These are phyloP conservation scores for Posidonia australis DNA, from an alignment of 106 monocot genomes.

Conservation along the genomic window DNA sequence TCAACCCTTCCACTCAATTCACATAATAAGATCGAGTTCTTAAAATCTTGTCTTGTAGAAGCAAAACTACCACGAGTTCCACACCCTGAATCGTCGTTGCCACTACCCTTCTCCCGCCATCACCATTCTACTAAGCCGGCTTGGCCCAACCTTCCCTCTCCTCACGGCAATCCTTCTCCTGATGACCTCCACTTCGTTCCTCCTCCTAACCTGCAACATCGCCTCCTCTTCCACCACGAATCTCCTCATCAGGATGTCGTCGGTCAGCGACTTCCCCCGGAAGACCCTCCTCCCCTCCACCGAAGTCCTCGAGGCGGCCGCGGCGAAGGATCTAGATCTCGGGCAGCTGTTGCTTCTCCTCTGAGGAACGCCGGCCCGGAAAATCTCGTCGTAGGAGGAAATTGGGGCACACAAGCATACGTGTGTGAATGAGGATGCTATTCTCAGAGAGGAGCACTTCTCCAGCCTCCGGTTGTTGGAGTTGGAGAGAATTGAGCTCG, in stretches of 20 bases:
- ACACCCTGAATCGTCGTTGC: no score
- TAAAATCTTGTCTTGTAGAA: no score
- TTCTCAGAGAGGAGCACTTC: constrained; percentile 46
- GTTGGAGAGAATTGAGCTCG: not conserved
- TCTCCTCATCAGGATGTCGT: constrained; percentile 73
- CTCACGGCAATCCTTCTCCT: constrained; percentile 49
- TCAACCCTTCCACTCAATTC: no score
- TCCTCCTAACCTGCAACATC: constrained; percentile 43
- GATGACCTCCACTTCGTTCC: constrained; percentile 78
- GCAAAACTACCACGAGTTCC: no score
- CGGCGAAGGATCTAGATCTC: constrained; percentile 32
- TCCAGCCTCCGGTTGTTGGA: constrained; percentile 26
- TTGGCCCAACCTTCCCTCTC: constrained; percentile 64
- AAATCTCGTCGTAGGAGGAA: constrained; percentile 54
- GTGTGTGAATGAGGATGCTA: constrained; percentile 57
- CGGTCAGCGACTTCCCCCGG: constrained; percentile 77
- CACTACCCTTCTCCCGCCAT: constrained; percentile 29
- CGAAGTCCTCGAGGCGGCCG: constrained; percentile 12
- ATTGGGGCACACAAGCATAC: constrained; percentile 75
- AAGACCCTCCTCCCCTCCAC: constrained; percentile 40
- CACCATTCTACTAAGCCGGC: constrained; percentile 66
- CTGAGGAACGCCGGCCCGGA: constrained; percentile 33
- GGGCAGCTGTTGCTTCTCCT: constrained; percentile 55
- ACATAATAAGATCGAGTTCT: no score
- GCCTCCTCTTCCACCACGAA: constrained; percentile 75